A percentile compares a stretch with the other conserved stretches of the same genome.
phyloP scores from a whole-genome alignment of 1,284 basidiomycete genomes.

The Hymenochaete sp. region DNA sequence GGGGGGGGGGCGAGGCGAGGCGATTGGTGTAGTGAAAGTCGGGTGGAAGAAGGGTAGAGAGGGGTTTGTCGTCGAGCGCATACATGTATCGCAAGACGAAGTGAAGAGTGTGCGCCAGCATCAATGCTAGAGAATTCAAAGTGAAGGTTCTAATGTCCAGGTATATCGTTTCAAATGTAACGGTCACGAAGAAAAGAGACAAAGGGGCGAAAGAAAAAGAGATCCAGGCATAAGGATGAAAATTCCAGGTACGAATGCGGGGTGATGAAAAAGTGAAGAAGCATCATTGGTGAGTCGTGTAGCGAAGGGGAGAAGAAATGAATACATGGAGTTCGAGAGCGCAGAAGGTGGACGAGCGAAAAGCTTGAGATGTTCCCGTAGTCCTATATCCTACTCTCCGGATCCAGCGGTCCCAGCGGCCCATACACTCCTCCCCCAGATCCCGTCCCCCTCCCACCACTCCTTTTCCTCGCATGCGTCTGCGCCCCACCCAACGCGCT shows the following conservation, averaged over 20 bases:
- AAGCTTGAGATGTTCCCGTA: too few relatives aligned
- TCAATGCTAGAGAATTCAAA: too few relatives aligned
- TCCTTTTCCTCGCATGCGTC: conserved; percentile 37
- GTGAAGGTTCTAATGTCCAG: too few relatives aligned
- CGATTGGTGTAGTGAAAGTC: too few relatives aligned
- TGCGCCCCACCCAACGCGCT: conserved; percentile 31
- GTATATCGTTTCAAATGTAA: too few relatives aligned
- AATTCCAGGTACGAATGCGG: neutral
- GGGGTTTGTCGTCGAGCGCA: neutral
- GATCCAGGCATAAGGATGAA: too few relatives aligned
- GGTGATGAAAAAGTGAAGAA: neutral
- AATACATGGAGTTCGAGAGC: neutral
- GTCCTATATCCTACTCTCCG: conserved; percentile 27
- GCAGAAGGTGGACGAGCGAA: too few relatives aligned
- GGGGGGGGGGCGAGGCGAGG: neutral
- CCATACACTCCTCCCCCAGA: conserved; percentile 48
- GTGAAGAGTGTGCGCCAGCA: neutral
- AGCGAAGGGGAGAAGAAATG: conserved; percentile 4
- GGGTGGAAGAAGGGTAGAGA: neutral
- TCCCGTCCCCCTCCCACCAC: conserved; percentile 30
- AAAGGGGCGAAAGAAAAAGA: too few relatives aligned
- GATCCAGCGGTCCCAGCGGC: conserved; percentile 70
- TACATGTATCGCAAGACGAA: too few relatives aligned
- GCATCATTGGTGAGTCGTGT: neutral
- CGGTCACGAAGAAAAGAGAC: too few relatives aligned